Conservation (phyloP, 441 rosid genomes). For the Populus hybrid region DNA sequence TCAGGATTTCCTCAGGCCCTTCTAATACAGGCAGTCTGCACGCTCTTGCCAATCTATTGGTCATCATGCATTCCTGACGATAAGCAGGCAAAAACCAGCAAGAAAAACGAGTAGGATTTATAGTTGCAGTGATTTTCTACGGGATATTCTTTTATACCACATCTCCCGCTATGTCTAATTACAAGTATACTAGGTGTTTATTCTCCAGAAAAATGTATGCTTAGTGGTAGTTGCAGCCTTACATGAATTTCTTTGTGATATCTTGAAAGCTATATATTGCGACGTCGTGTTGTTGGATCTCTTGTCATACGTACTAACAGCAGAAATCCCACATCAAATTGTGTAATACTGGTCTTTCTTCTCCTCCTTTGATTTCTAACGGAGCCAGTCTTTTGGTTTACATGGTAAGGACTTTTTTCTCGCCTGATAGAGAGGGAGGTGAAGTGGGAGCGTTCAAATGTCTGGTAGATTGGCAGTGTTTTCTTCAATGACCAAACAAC, state of each 20-base stretch:
- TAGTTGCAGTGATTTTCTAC: background rate
- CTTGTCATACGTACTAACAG: background rate
- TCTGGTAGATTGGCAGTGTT: too few relatives aligned
- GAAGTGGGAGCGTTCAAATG: too few relatives aligned
- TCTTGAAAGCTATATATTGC: background rate
- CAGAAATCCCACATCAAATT: background rate
- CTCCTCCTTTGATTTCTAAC: too few relatives aligned
- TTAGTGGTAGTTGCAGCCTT: background rate
- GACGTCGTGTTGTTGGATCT: background rate
- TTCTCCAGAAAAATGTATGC: too few relatives aligned
- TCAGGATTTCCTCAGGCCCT: conserved; percentile 58
- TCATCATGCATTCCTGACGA: conserved; percentile 62
- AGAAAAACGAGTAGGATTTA: conserved; percentile 21
- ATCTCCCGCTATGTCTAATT: background rate
- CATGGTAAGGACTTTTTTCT: too few relatives aligned
- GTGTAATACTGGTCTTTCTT: background rate
- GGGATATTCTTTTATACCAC: background rate
- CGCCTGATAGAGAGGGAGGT: too few relatives aligned
- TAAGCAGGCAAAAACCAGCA: conserved; percentile 27
- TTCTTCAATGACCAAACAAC: too few relatives aligned
- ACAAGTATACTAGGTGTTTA: background rate
- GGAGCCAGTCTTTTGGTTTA: too few relatives aligned
- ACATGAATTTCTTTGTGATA: background rate
- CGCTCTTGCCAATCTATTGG: conserved; percentile 51
- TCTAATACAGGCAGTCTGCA: conserved; percentile 57